Evolutionary conservation across 225 moss, liverwort and hornwort genomes (phyloP).

Genomic region (Pleurozium schreberi): DNA sequence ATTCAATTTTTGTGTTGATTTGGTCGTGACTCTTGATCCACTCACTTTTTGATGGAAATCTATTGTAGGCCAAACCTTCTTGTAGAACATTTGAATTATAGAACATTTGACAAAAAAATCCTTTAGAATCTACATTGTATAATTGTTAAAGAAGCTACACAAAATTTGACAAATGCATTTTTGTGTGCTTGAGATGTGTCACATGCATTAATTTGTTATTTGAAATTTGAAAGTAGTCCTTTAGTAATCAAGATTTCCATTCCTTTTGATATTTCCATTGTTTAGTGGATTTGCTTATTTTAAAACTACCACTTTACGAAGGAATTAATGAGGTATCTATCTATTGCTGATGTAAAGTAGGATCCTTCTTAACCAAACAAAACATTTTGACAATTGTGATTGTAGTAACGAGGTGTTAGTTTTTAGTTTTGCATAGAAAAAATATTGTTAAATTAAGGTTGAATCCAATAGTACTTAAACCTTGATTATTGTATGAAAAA

Average conservation of each 20-base stretch:
- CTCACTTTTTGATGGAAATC: too few relatives aligned
- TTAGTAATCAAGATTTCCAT: background rate
- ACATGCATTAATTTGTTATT: accelerated
- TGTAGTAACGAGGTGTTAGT: background rate
- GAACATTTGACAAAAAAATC: background rate
- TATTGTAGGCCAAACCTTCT: too few relatives aligned
- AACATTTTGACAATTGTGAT: background rate
- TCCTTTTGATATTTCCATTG: background rate
- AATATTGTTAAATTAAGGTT: too few relatives aligned
- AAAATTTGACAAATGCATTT: too few relatives aligned
- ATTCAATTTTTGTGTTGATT: too few relatives aligned
- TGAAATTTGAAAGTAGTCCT: background rate
- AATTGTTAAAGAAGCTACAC: too few relatives aligned
- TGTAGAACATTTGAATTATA: too few relatives aligned
- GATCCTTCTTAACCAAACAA: background rate
- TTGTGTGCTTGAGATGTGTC: background rate
- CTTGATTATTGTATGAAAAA: background rate
- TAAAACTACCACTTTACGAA: background rate
- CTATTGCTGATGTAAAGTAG: background rate
- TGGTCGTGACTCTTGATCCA: too few relatives aligned
- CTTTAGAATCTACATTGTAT: background rate
- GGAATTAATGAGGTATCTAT: background rate
- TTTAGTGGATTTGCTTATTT: background rate
- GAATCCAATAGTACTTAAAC: background rate
- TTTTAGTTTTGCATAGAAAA: background rate